phyloP scores from a whole-genome alignment of 805 yeast genomes.

The Hemisphaericaspora nanyangensis region DNA sequence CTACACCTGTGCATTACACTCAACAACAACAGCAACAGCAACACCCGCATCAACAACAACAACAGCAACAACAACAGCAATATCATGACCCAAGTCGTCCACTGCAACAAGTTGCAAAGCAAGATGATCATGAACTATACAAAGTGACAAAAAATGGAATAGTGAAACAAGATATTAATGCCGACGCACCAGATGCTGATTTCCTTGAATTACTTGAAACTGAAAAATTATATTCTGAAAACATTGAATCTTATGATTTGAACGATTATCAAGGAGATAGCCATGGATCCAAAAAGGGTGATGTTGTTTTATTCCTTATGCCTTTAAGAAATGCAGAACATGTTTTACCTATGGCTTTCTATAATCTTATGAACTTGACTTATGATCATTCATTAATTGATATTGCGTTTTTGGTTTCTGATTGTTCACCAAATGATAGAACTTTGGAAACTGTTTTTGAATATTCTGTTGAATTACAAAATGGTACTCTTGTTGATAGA shows the following conservation, averaged over 20 bases:
- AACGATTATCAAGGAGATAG: constrained; percentile 51
- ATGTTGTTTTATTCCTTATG: constrained; percentile 63
- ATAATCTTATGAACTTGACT: constrained; percentile 80
- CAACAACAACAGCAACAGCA: background rate
- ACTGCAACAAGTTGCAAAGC: background rate
- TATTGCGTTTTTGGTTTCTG: constrained; percentile 75
- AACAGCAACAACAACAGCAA: background rate
- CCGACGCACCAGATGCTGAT: constrained; percentile 1
- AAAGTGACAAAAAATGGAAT: constrained; percentile 18
- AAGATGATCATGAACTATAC: constrained; percentile 18
- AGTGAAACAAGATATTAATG: constrained; percentile 1
- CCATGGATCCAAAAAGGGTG: constrained; percentile 49
- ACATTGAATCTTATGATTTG: constrained; percentile 62
- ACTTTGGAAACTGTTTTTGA: constrained; percentile 65
- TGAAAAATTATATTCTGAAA: constrained; percentile 39
- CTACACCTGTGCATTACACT: background rate
- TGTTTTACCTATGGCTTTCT: constrained; percentile 78
- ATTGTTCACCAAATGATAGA: constrained; percentile 64
- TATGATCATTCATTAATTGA: constrained; percentile 80
- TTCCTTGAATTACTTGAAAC: constrained; percentile 8
- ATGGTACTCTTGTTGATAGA: constrained; percentile 55
- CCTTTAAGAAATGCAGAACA: constrained; percentile 78
- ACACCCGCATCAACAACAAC: background rate
- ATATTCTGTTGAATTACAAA: constrained; percentile 63
- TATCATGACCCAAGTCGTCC: too few relatives aligned